Evolutionary conservation across 768 basidiomycete genomes (phyloP).

Genomic region (Tephrocybe sp.): DNA sequence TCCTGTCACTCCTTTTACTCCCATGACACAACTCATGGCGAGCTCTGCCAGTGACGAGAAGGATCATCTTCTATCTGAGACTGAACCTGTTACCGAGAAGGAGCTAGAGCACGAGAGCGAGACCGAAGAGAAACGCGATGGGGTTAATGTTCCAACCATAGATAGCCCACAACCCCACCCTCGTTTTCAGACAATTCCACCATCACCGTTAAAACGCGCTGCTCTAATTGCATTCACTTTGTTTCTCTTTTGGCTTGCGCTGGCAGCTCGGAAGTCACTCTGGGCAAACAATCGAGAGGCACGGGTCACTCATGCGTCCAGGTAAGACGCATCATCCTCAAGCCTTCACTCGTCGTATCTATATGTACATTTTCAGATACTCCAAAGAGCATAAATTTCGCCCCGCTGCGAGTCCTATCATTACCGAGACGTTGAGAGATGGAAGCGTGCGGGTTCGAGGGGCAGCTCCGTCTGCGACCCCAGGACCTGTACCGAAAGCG

Average conservation of each 20-base stretch:
- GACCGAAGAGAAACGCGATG: neutral
- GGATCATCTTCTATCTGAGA: too few relatives aligned
- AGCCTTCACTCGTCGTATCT: neutral
- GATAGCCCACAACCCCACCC: constrained; percentile 14
- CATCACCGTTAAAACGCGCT: constrained; percentile 44
- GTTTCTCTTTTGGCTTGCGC: constrained; percentile 42
- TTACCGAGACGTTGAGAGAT: constrained; percentile 74
- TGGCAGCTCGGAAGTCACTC: constrained; percentile 28
- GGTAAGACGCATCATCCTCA: constrained; percentile 37
- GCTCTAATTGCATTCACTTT: constrained; percentile 39
- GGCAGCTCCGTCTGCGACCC: constrained; percentile 44
- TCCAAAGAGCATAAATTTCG: constrained; percentile 80
- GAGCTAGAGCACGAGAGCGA: constrained; percentile 1
- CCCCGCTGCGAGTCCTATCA: constrained; percentile 81
- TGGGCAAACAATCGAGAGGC: constrained; percentile 28
- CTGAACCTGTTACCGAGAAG: constrained; percentile 3
- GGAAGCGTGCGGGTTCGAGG: constrained; percentile 71
- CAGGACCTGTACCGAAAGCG: constrained; percentile 17
- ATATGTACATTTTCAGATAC: constrained; percentile 46
- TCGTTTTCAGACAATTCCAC: constrained; percentile 36
- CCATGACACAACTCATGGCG: neutral
- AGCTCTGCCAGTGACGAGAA: neutral
- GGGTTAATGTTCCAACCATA: neutral
- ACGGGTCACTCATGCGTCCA: constrained; percentile 56
- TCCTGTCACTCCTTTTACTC: neutral